phyloP scores from a whole-genome alignment of 495 filamentous ascomycete species.

The Penicillium fimorum region DNA sequence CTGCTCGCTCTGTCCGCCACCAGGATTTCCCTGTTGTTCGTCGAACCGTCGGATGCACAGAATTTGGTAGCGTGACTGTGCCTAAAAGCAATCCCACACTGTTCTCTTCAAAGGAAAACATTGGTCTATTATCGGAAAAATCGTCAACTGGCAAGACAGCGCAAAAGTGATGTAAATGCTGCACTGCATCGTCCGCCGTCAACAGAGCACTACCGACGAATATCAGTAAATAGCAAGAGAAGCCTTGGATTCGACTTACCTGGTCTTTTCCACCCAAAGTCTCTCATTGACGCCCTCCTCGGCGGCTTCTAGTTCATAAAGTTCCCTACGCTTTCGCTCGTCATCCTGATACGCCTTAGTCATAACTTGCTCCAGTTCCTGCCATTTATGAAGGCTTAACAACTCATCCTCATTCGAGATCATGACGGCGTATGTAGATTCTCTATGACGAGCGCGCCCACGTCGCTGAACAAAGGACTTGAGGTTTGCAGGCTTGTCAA shows the following conservation, averaged over 20 bases:
- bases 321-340: constrained; percentile 47
- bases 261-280: constrained; percentile 54
- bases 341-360: constrained; percentile 71
- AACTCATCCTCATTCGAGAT: constrained; percentile 40
- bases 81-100: constrained; percentile 19
- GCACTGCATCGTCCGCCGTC: constrained; percentile 66
- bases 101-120: constrained; percentile 43
- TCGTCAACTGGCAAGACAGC: constrained; percentile 53
- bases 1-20: constrained; percentile 74
- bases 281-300: constrained; percentile 43
- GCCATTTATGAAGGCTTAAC: constrained; percentile 51
- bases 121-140: constrained; percentile 53
- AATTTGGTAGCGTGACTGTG: constrained; percentile 67
- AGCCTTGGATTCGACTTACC: constrained; percentile 31
- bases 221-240: constrained; percentile 1
- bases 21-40: constrained; percentile 43
- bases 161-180: constrained; percentile 85
- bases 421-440: constrained; percentile 72
- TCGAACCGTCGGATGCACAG: constrained; percentile 63
- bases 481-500: constrained; percentile 69
- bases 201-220: constrained; percentile 60
- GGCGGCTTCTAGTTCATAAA: constrained; percentile 49
- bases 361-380: constrained; percentile 69
- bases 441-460: constrained; percentile 71
- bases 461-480: constrained; percentile 89